Evolutionary conservation across 768 basidiomycete species (phyloP).

Genomic region (Russula olivacea): DNA sequence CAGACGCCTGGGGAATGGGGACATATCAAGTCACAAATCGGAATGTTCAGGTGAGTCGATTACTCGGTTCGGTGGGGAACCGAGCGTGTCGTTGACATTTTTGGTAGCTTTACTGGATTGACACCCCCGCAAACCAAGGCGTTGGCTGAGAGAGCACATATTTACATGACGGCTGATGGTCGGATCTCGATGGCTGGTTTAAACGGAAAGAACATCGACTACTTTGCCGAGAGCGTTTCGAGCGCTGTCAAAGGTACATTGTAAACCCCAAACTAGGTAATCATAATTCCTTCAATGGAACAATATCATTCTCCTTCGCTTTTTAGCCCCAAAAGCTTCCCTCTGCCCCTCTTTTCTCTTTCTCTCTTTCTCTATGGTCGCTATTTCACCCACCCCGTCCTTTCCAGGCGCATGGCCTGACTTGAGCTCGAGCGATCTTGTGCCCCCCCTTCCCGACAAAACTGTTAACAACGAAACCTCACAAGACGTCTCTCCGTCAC

Average conservation of each 20-base stretch:
- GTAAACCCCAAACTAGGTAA: slow-evolving; percentile 34
- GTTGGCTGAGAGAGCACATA: slow-evolving; percentile 80
- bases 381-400: slow-evolving; percentile 32
- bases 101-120: slow-evolving; percentile 71
- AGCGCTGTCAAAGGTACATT: slow-evolving; percentile 74
- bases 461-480: neutral
- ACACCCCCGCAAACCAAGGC: slow-evolving; percentile 71
- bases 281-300: slow-evolving; percentile 9
- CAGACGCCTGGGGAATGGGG: slow-evolving; percentile 93
- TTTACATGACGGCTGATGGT: slow-evolving; percentile 93
- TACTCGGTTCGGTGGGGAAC: slow-evolving; percentile 2
- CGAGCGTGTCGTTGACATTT: neutral
- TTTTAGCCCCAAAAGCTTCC: slow-evolving; percentile 1
- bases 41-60: slow-evolving; percentile 84
- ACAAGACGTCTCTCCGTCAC: slow-evolving; percentile 17
- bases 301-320: neutral
- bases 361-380: slow-evolving; percentile 20
- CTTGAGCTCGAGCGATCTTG: slow-evolving; percentile 15
- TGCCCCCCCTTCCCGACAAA: slow-evolving; percentile 16
- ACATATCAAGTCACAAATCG: slow-evolving; percentile 93
- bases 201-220: slow-evolving; percentile 76
- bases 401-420: slow-evolving; percentile 46
- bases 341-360: slow-evolving; percentile 7
- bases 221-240: slow-evolving; percentile 85
- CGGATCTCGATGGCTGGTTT: slow-evolving; percentile 93